Conservation (phyloP, 179 eudicot genomes). For the Camellia oleifera region DNA sequence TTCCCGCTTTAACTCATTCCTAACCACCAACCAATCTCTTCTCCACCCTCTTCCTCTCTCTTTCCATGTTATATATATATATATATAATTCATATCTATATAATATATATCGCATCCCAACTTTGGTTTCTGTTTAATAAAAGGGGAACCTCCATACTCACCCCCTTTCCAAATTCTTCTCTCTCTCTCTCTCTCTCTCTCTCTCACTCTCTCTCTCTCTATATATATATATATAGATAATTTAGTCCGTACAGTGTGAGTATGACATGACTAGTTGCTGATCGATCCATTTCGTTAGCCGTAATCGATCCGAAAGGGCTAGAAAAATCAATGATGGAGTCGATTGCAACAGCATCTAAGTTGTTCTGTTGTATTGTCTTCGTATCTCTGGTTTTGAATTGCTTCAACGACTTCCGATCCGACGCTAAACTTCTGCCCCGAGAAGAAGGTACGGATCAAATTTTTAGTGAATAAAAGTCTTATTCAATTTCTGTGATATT, state of each 20-base stretch:
- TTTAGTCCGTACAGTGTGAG: background rate
- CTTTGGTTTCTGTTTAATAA: too few relatives aligned
- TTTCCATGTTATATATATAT: too few relatives aligned
- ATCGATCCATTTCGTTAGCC: too few relatives aligned
- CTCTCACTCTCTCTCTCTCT: background rate
- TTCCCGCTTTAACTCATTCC: too few relatives aligned
- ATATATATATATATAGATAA: too few relatives aligned
- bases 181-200: background rate
- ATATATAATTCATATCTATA: too few relatives aligned
- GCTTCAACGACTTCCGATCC: constrained; percentile 4
- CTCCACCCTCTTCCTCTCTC: too few relatives aligned
- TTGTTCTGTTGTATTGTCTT: background rate
- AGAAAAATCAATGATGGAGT: background rate
- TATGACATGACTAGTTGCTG: too few relatives aligned
- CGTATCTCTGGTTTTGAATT: background rate
- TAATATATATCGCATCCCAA: too few relatives aligned
- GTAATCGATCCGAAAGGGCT: background rate
- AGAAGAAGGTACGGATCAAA: background rate
- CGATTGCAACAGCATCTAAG: background rate
- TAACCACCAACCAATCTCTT: too few relatives aligned
- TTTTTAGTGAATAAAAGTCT: too few relatives aligned
- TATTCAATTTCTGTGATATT: too few relatives aligned
- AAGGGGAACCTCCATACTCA: background rate
- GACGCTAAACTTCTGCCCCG: background rate
- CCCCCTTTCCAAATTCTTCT: background rate